Evolutionary conservation across 257 asterid genomes (phyloP).

Genomic region (Przewalskia tangutica): DNA sequence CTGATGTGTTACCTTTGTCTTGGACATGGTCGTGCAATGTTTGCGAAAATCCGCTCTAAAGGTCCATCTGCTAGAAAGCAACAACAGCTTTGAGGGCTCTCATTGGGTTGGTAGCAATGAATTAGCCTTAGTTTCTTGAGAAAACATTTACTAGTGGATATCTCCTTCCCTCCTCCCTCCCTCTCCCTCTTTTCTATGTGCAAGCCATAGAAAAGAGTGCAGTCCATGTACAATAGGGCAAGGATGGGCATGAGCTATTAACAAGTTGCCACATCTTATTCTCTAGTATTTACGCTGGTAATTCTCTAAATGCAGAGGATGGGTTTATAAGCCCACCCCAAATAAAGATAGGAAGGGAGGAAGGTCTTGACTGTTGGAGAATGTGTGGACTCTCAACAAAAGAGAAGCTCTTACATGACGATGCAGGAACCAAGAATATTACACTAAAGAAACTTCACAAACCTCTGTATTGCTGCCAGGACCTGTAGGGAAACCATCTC

Average conservation of each 20-base stretch:
- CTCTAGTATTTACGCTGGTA: background rate
- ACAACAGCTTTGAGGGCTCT: background rate
- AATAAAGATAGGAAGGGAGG: background rate
- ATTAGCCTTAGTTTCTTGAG: background rate
- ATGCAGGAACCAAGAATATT: background rate
- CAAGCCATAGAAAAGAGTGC: background rate
- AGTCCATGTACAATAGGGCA: background rate
- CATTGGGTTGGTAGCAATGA: background rate
- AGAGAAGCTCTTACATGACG: background rate
- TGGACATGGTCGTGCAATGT: background rate
- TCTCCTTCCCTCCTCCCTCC: background rate
- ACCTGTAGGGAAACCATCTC: constrained; percentile 52
- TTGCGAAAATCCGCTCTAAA: background rate
- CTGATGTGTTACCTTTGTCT: background rate
- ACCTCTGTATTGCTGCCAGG: constrained; percentile 91
- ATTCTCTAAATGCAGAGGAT: background rate
- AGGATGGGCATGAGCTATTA: background rate
- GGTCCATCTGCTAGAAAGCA: background rate
- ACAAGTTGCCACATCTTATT: background rate
- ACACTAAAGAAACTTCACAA: constrained; percentile 6
- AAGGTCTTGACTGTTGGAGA: background rate
- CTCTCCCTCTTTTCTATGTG: background rate
- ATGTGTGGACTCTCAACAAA: background rate
- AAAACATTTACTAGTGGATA: background rate
- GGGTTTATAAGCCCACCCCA: background rate